A percentile compares a stretch with the other conserved stretches of the same genome.
These are phyloP conservation scores for Calocybe cyanea DNA, from an alignment of 768 basidiomycete species.

Conservation along the genomic window DNA sequence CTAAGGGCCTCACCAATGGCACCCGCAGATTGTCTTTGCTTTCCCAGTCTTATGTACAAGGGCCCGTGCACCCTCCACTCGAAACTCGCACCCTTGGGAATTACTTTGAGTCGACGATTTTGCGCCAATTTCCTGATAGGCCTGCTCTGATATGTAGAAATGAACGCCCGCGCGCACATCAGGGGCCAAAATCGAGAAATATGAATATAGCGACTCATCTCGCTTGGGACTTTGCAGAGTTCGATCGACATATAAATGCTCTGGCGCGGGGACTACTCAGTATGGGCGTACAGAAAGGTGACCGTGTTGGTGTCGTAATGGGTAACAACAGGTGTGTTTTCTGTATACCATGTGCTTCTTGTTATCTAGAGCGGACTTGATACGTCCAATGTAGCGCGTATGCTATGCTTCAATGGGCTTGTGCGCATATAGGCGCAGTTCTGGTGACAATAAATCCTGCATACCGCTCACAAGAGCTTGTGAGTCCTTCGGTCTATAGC, in stretches of 20 bases:
- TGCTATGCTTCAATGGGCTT: conserved; percentile 82
- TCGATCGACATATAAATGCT: conserved; percentile 61
- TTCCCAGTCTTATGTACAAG: conserved; percentile 52
- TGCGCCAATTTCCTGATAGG: conserved; percentile 42
- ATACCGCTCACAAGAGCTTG: conserved; percentile 68
- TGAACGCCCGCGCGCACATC: conserved; percentile 55
- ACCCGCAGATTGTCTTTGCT: conserved; percentile 22
- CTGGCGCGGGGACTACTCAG: conserved; percentile 65
- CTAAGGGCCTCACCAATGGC: neutral
- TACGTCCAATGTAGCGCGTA: conserved; percentile 62
- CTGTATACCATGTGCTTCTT: neutral
- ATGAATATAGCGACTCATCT: conserved; percentile 47
- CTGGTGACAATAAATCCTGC: conserved; percentile 83
- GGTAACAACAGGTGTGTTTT: conserved; percentile 71
- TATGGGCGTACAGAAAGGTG: conserved; percentile 71
- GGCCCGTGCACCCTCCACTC: conserved; percentile 53
- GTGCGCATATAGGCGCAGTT: conserved; percentile 80
- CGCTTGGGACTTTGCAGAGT: conserved; percentile 72
- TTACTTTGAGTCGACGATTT: conserved; percentile 59
- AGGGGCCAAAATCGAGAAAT: conserved; percentile 55
- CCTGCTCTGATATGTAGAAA: conserved; percentile 65
- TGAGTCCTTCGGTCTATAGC: conserved; percentile 27
- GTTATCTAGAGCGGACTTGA: no score
- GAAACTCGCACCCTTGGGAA: conserved; percentile 50
- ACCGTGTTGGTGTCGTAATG: conserved; percentile 79